Evolutionary conservation across 306 rosid genomes (phyloP).

Genomic region (Dalbergia cochinchinensis): DNA sequence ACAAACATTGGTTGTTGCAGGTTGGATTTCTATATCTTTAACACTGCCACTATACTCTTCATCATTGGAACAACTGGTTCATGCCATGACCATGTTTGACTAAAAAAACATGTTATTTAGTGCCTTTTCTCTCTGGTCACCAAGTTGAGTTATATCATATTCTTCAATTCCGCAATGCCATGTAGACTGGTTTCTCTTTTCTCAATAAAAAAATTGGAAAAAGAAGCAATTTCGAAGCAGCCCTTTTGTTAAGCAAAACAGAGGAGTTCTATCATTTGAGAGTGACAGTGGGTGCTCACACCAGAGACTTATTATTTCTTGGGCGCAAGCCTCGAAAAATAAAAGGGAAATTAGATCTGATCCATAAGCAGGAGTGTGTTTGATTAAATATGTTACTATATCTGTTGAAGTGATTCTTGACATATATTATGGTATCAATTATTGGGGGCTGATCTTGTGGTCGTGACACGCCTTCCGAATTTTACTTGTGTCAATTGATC

Average conservation of each 20-base stretch:
- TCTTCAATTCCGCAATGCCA: conserved; percentile 7
- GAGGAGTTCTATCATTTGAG: conserved; percentile 13
- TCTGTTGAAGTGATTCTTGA: background rate
- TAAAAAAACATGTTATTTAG: conserved; percentile 30
- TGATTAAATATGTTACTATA: background rate
- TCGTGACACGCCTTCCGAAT: background rate
- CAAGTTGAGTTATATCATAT: conserved; percentile 13
- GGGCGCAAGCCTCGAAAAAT: conserved; percentile 39
- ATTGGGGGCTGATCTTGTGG: conserved; percentile 5
- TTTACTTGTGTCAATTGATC: background rate
- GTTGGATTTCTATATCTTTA: conserved; percentile 11
- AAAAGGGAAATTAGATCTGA: background rate
- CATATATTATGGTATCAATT: background rate
- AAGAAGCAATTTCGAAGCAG: background rate
- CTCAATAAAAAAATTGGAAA: background rate
- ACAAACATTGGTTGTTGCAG: background rate
- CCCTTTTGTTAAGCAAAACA: background rate
- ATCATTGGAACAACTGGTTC: conserved; percentile 18
- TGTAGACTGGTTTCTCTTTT: background rate
- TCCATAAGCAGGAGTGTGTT: background rate
- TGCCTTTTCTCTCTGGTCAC: conserved; percentile 10
- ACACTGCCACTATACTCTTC: conserved; percentile 15
- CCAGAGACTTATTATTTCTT: conserved; percentile 1
- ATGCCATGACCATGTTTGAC: conserved; percentile 40
- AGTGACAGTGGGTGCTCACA: conserved; percentile 21